These are phyloP conservation scores for Castanea mollissima DNA, from an alignment of 306 rosid species.

Conservation along the genomic window DNA sequence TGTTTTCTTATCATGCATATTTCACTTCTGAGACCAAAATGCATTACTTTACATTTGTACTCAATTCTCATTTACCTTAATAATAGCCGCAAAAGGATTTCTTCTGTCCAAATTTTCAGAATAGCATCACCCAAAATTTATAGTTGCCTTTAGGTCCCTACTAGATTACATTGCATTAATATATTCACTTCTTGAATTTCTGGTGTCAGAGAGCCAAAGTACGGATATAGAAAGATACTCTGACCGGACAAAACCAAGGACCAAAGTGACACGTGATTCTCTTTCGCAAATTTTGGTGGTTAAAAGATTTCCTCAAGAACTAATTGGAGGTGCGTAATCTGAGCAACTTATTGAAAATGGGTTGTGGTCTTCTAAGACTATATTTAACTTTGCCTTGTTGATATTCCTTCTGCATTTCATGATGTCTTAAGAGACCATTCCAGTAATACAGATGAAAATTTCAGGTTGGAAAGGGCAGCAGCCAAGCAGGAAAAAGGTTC, in stretches of 20 bases:
- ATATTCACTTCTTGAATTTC: neutral
- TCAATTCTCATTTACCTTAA: no score
- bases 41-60: no score
- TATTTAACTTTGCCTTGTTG: slow-evolving; percentile 12
- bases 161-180: neutral
- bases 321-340: slow-evolving; percentile 50
- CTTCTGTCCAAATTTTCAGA: no score
- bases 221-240: slow-evolving; percentile 45
- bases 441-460: slow-evolving; percentile 17
- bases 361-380: slow-evolving; percentile 9
- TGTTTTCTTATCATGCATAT: no score
- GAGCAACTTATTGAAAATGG: slow-evolving; percentile 11
- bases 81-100: no score
- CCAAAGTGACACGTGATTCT: slow-evolving; percentile 46
- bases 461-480: slow-evolving; percentile 41
- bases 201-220: slow-evolving; percentile 44
- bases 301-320: slow-evolving; percentile 48
- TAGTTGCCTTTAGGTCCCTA: neutral
- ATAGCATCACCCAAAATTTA: neutral
- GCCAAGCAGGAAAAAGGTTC: slow-evolving; percentile 36
- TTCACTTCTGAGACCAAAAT: no score
- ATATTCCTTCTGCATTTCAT: neutral
- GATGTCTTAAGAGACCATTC: slow-evolving; percentile 10
- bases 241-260: slow-evolving; percentile 28
- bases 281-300: slow-evolving; percentile 49